Base-by-base conservation (phyloP, 2,329 filamentous ascomycete genomes). In the Plectosphaerella sp. region DNA sequence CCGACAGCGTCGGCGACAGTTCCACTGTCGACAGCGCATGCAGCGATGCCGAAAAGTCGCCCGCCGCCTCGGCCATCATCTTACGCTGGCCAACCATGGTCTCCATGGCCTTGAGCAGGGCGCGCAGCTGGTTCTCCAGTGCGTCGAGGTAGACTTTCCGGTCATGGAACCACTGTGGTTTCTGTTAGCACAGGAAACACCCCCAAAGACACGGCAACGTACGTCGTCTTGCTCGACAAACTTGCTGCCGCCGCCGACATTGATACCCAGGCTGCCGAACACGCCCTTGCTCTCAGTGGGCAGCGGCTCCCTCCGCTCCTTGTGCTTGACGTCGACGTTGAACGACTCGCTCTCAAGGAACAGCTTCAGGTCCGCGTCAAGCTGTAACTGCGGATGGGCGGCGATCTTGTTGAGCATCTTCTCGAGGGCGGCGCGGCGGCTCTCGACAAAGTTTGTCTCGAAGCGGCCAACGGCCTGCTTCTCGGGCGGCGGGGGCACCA, bases 371-470 rank as follows among this genome's bases (percentile, higher is more conserved):
- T 99, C 94, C 6, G 83, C 86, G 64, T 99, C 94, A 62, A 96
- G 90, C 66, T 97, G 94, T 58, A 99, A 76, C 35, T 91, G 89
- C 8, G 91, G 87, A 67, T 99, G 94, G 11, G 85, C 83, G 3
- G 93, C 91, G 54, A 86, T 94, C 77, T 96, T 97, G 80, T 97
- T 97, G 51, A 97, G 77, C 94, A 99, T 99, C 67, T 94, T 90
- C 72, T 99, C 94, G 53, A 99, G 74, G 14, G 94, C 94, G 56
- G 91, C 89, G 61, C 94, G 83, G 62, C 94, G 81, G 43, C 89
- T 91, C 71, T 99, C 94, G 57, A 99, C 91, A 70, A 99, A 99
- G 68, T 97, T 95, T 59, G 84, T 89, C 70, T 99, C 93, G 66
- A 99, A 99, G 39, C 94, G 86, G 55, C 93, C 93, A 52, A 99